Evolutionary conservation across 306 rosid species (phyloP).

Genomic region (Neltuma alba): DNA sequence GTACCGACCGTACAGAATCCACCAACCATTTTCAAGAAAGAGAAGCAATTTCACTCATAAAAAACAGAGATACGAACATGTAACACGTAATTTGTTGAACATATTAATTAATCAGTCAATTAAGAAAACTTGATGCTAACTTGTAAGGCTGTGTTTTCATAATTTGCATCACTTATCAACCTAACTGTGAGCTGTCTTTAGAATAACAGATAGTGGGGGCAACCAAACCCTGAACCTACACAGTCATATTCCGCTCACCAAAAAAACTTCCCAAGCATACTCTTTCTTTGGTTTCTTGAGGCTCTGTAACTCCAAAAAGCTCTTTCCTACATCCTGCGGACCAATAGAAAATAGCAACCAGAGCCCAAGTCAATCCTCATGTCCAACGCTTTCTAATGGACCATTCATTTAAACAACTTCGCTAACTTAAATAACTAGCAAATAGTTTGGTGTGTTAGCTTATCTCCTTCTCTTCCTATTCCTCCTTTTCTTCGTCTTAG

Average conservation of each 20-base stretch:
- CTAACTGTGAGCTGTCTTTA: conserved; percentile 43
- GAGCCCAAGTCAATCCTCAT: conserved; percentile 37
- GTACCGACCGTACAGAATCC: not conserved
- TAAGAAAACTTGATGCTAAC: conserved; percentile 23
- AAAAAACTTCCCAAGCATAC: conserved; percentile 33
- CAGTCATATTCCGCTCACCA: conserved; percentile 85
- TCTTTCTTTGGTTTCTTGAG: conserved; percentile 41
- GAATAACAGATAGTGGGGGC: conserved; percentile 54
- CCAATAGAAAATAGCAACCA: conserved; percentile 39
- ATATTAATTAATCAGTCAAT: not conserved
- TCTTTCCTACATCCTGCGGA: conserved; percentile 12
- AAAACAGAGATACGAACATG: not conserved
- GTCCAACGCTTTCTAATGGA: conserved; percentile 24
- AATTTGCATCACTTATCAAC: conserved; percentile 41
- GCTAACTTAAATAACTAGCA: conserved; percentile 39
- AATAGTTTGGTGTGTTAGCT: conserved; percentile 83
- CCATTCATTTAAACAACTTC: conserved; percentile 34
- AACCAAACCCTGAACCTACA: conserved; percentile 61
- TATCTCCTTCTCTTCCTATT: conserved; percentile 51
- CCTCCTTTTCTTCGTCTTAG: conserved; percentile 8
- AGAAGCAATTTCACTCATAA: not conserved
- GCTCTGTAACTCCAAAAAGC: conserved; percentile 38
- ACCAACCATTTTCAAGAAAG: not conserved
- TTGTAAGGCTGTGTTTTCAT: conserved; percentile 33
- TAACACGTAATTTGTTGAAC: not conserved